phyloP scores from a whole-genome alignment of 2,329 filamentous ascomycete genomes.

The Sordariomycetes sp. region DNA sequence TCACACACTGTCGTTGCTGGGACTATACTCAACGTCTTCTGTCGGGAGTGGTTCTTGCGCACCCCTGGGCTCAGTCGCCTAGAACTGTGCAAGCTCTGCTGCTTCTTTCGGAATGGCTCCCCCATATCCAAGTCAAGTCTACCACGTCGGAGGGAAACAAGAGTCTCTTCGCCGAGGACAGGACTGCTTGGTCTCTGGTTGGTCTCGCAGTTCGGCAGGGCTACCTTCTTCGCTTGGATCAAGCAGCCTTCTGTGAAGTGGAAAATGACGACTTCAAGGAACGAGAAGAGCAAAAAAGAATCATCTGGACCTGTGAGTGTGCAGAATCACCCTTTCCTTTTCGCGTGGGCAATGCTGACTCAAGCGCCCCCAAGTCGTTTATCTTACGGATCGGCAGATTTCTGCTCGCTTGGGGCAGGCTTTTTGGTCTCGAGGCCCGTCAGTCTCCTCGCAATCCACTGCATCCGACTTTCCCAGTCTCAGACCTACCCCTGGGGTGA shows the following conservation, averaged over 20 bases:
- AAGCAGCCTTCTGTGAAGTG: constrained; percentile 4
- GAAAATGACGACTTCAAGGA: background rate
- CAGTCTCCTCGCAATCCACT: constrained; percentile 1
- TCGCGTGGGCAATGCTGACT: no score
- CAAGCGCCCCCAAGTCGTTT: constrained; percentile 3
- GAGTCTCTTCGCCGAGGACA: constrained; percentile 6
- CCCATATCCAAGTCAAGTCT: no score
- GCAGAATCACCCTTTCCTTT: no score
- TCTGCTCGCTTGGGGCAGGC: constrained; percentile 4
- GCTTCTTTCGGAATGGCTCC: constrained; percentile 8
- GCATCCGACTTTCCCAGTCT: constrained; percentile 4
- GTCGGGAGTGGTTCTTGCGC: constrained; percentile 6
- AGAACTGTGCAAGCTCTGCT: constrained; percentile 7
- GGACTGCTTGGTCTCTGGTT: constrained; percentile 9
- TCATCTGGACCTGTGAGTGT: constrained; percentile 5
- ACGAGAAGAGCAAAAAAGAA: constrained; percentile 2
- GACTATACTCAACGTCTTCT: constrained; percentile 8
- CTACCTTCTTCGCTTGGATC: constrained; percentile 7
- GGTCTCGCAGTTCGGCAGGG: constrained; percentile 8
- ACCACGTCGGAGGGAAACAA: constrained; percentile 3
- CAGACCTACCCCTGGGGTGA: constrained; percentile 1
- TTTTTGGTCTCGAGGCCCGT: constrained; percentile 5
- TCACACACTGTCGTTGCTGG: constrained; percentile 7
- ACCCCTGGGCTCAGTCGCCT: constrained; percentile 7
- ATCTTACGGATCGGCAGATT: constrained; percentile 4